Conservation (phyloP, 2,329 filamentous ascomycete genomes). For the Alternaria novae-zelandiae region DNA sequence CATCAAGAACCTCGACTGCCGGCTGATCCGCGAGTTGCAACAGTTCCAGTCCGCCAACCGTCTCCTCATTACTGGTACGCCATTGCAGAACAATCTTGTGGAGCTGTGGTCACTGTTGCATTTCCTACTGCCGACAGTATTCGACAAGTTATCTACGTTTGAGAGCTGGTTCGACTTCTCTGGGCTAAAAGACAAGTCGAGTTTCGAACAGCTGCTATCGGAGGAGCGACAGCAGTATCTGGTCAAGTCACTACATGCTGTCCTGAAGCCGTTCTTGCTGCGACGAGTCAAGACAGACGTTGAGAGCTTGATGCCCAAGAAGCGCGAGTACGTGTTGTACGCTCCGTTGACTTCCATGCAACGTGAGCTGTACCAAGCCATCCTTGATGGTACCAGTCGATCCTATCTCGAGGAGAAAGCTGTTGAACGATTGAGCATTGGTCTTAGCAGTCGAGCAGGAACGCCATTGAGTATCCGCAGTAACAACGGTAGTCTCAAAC, state of each 20-base stretch:
- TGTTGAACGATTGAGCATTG: constrained; percentile 65
- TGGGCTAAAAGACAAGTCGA: constrained; percentile 82
- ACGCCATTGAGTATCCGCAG: constrained; percentile 55
- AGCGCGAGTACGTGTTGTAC: constrained; percentile 94
- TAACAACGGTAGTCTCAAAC: constrained; percentile 61
- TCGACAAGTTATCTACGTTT: constrained; percentile 91
- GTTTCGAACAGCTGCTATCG: constrained; percentile 77
- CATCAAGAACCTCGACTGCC: constrained; percentile 95
- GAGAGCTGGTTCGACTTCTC: constrained; percentile 98
- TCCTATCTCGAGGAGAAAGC: constrained; percentile 76
- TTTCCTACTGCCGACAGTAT: constrained; percentile 90
- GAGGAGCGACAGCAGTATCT: constrained; percentile 79
- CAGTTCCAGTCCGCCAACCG: constrained; percentile 90
- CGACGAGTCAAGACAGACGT: constrained; percentile 93
- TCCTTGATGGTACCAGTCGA: constrained; percentile 61
- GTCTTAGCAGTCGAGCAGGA: constrained; percentile 49
- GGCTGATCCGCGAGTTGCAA: constrained; percentile 85
- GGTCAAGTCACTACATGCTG: constrained; percentile 87
- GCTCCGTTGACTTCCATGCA: constrained; percentile 91
- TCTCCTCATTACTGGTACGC: constrained; percentile 91
- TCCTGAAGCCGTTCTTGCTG: constrained; percentile 88
- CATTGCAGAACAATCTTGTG: constrained; percentile 91
- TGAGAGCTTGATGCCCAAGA: constrained; percentile 88
- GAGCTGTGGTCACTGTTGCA: constrained; percentile 95
- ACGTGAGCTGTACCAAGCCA: constrained; percentile 86